Conservation (phyloP, 73 alveolate genomes). For the Tetrahymena borealis region DNA sequence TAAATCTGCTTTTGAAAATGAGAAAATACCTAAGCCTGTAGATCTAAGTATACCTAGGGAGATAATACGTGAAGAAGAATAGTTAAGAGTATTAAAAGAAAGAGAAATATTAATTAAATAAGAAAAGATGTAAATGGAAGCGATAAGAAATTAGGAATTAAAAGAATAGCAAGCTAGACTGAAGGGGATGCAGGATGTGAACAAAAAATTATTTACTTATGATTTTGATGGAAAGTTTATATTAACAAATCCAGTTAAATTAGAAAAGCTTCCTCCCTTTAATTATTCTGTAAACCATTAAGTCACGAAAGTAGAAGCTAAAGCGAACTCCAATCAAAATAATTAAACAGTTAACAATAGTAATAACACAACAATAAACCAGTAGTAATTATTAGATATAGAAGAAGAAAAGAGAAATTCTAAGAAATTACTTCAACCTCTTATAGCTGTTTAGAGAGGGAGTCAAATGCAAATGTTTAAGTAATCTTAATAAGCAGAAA, state of each 20-base stretch:
- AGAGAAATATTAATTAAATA: not conserved
- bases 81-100: not conserved
- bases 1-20: not conserved
- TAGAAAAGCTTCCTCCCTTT: not conserved
- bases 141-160: not conserved
- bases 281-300: not conserved
- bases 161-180: not conserved
- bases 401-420: not conserved
- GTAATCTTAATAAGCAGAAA: not conserved
- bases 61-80: not conserved
- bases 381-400: not conserved
- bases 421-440: not conserved
- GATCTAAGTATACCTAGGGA: not conserved
- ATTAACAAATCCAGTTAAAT: not conserved
- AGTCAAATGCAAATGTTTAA: not conserved
- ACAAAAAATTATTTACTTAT: not conserved
- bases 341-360: not conserved
- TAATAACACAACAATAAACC: not conserved
- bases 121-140: not conserved
- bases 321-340: not conserved
- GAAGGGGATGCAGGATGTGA: not conserved
- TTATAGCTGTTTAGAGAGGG: not conserved
- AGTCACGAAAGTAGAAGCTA: not conserved
- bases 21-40: not conserved
- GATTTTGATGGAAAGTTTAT: not conserved